phyloP scores from a whole-genome alignment of 495 filamentous ascomycete species.

The Annulohypoxylon bovei region DNA sequence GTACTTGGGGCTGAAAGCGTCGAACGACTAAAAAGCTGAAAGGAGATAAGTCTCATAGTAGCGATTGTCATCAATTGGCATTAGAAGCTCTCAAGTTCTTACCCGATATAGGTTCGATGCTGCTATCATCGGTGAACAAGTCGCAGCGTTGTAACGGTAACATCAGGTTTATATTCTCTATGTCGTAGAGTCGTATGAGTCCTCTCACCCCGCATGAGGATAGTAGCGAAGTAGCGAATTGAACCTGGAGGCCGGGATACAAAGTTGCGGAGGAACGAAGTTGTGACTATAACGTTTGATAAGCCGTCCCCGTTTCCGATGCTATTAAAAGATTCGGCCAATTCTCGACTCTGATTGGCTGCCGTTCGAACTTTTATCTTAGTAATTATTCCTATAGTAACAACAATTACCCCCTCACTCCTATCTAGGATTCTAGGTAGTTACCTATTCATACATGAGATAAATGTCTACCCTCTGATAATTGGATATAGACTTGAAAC shows the following conservation, averaged over 20 bases:
- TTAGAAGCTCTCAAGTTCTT: neutral
- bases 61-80: neutral
- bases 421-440: no score
- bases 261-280: constrained; percentile 7
- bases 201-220: neutral
- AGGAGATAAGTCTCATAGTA: neutral
- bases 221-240: constrained; percentile 6
- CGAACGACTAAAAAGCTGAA: neutral
- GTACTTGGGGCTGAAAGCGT: constrained; percentile 18
- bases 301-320: neutral
- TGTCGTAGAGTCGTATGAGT: neutral
- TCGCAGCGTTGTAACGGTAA: constrained; percentile 1
- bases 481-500: neutral
- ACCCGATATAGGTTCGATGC: constrained; percentile 6
- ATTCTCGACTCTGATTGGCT: constrained; percentile 22
- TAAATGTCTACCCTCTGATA: neutral
- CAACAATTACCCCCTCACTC: no score
- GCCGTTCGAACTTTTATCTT: neutral
- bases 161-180: neutral
- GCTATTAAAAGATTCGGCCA: constrained; percentile 1
- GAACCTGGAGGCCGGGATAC: constrained; percentile 7
- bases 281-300: neutral
- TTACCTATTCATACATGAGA: no score
- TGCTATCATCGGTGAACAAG: neutral
- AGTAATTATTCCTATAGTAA: neutral